A percentile compares a stretch with the other conserved stretches of the same genome.
Evolutionary conservation across 805 yeast genomes (phyloP).

Genomic region (Candida xiaguanensis): DNA sequence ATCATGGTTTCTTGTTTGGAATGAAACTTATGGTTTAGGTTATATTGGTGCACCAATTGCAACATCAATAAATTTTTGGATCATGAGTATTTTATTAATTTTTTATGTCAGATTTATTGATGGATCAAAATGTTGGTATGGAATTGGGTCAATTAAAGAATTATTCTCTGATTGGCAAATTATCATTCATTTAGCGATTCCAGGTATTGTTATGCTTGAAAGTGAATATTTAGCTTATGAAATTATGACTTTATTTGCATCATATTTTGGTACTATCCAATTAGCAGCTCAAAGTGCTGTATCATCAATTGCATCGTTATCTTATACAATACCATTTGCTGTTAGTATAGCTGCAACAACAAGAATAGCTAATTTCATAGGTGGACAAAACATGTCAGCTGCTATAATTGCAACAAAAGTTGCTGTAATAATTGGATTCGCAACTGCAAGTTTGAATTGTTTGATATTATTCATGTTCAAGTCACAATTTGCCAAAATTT

Average conservation of each 20-base stretch:
- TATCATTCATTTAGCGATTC: slow-evolving; percentile 36
- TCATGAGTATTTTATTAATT: slow-evolving; percentile 34
- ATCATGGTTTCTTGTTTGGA: slow-evolving; percentile 43
- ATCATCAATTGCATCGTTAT: slow-evolving; percentile 42
- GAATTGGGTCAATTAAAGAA: slow-evolving; percentile 38
- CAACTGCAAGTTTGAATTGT: slow-evolving; percentile 37
- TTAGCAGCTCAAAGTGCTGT: slow-evolving; percentile 52
- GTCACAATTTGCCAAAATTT: slow-evolving; percentile 49
- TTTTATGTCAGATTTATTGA: slow-evolving; percentile 47
- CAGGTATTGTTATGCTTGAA: slow-evolving; percentile 45
- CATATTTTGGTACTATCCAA: slow-evolving; percentile 46
- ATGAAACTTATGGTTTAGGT: slow-evolving; percentile 36
- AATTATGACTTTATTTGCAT: slow-evolving; percentile 43
- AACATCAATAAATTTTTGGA: slow-evolving; percentile 39
- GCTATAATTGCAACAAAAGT: slow-evolving; percentile 33
- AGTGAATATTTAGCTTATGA: slow-evolving; percentile 45
- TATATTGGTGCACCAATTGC: slow-evolving; percentile 44
- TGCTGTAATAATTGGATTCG: slow-evolving; percentile 28
- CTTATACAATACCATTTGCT: slow-evolving; percentile 46
- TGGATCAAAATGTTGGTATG: slow-evolving; percentile 71
- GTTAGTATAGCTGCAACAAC: slow-evolving; percentile 43
- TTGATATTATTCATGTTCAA: slow-evolving; percentile 44
- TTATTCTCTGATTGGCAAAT: slow-evolving; percentile 34
- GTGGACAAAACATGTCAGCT: slow-evolving; percentile 36
- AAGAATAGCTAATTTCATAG: slow-evolving; percentile 43